phyloP scores from a whole-genome alignment of 2,329 filamentous ascomycete species.

The Xylariaceae sp. region DNA sequence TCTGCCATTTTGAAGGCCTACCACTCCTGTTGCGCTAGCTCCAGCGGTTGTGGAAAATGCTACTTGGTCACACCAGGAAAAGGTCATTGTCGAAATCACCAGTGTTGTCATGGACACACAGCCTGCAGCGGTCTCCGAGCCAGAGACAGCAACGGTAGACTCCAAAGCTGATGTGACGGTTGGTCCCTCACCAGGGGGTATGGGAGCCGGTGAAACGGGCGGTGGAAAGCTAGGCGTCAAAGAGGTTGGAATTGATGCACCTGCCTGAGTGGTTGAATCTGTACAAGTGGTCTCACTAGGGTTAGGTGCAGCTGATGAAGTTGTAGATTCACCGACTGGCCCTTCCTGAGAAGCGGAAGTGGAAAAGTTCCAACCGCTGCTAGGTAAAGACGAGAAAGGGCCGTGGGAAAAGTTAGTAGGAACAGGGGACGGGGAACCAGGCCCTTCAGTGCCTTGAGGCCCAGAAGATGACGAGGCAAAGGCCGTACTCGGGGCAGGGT shows the following conservation, averaged over 20 bases:
- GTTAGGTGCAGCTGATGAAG: slow-evolving; percentile 5
- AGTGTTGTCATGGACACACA: slow-evolving; percentile 31
- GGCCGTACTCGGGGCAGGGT: slow-evolving; percentile 15
- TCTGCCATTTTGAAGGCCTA: slow-evolving; percentile 9
- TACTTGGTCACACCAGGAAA: slow-evolving; percentile 32
- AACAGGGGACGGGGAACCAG: slow-evolving; percentile 9
- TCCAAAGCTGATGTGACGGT: slow-evolving; percentile 8
- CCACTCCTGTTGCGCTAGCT: slow-evolving; percentile 8
- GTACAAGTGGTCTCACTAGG: slow-evolving; percentile 18
- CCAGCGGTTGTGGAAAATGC: slow-evolving; percentile 18
- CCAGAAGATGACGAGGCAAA: slow-evolving; percentile 17
- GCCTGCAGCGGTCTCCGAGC: slow-evolving; percentile 15
- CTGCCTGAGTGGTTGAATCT: slow-evolving; percentile 12
- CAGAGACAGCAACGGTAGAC: not conserved
- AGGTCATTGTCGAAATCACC: slow-evolving; percentile 28
- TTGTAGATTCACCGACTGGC: slow-evolving; percentile 18
- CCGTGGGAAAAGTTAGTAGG: slow-evolving; percentile 16
- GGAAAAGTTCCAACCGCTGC: slow-evolving; percentile 33
- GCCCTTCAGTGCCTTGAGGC: slow-evolving; percentile 16
- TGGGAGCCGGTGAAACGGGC: slow-evolving; percentile 21
- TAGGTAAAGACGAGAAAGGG: slow-evolving; percentile 28
- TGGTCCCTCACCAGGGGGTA: slow-evolving; percentile 5
- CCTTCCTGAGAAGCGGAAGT: slow-evolving; percentile 20
- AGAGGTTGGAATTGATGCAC: slow-evolving; percentile 14
- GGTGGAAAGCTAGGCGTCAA: slow-evolving; percentile 24